Evolutionary conservation across 176 grass and related monocot species (phyloP).

Genomic region (Secale cereale): DNA sequence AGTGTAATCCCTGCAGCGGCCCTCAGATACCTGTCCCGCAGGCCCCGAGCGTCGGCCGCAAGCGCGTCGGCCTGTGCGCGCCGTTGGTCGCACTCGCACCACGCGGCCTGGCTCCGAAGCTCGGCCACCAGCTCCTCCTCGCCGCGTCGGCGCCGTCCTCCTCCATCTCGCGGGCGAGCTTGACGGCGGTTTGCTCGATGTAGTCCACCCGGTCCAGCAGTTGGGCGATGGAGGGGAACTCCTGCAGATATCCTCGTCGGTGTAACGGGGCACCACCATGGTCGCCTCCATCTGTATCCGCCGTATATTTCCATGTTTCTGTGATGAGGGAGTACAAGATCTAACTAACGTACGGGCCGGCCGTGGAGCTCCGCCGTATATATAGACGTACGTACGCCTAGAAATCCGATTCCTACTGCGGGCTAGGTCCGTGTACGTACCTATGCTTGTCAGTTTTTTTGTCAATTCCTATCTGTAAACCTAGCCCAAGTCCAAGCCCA

Average conservation of each 20-base stretch:
- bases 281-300: neutral
- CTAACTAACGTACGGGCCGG: too few species aligned
- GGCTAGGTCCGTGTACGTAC: too few species aligned
- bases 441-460: too few species aligned
- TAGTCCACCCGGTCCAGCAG: neutral
- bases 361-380: too few species aligned
- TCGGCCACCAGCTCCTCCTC: neutral
- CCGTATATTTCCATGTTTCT: too few species aligned
- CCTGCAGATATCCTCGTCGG: neutral
- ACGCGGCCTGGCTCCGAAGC: neutral
- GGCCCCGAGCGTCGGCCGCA: neutral
- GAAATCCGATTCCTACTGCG: too few species aligned
- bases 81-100: neutral
- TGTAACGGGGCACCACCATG: neutral
- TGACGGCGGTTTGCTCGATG: neutral
- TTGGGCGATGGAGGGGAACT: neutral
- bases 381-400: too few species aligned
- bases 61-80: neutral
- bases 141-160: neutral
- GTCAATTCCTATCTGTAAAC: too few species aligned
- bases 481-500: too few species aligned
- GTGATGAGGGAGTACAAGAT: neutral
- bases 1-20: too few species aligned
- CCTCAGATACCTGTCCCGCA: too few species aligned
- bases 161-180: neutral